phyloP scores from a whole-genome alignment of 768 basidiomycete species.

The Neoboletus brunneissimus region DNA sequence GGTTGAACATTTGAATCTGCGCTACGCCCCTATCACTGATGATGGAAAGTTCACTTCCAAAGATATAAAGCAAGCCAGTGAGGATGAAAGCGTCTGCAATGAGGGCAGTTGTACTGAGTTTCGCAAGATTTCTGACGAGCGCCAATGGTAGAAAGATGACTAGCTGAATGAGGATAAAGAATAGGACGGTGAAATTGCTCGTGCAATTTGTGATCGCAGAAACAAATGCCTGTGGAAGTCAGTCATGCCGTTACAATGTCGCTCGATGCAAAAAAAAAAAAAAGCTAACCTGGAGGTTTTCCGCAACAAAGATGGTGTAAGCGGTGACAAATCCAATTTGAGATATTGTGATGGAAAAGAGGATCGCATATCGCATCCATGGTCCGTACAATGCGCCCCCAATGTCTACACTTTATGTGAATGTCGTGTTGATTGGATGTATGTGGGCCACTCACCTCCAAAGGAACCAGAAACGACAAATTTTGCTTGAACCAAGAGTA shows the following conservation, averaged over 20 bases:
- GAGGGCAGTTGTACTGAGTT: slow-evolving; percentile 87
- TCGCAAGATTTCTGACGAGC: slow-evolving; percentile 90
- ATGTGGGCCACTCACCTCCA: slow-evolving; percentile 59
- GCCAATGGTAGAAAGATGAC: slow-evolving; percentile 87
- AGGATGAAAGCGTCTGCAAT: slow-evolving; percentile 95
- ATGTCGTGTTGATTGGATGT: not conserved
- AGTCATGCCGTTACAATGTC: not conserved
- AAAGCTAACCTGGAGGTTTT: slow-evolving; percentile 64
- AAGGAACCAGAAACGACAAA: slow-evolving; percentile 89
- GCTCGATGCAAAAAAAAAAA: not conserved
- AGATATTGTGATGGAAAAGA: slow-evolving; percentile 83
- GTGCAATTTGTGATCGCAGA: slow-evolving; percentile 76
- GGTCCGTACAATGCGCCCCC: slow-evolving; percentile 89
- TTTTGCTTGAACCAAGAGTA: slow-evolving; percentile 85
- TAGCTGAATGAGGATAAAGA: slow-evolving; percentile 81
- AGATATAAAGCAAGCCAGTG: slow-evolving; percentile 82
- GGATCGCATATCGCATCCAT: slow-evolving; percentile 89
- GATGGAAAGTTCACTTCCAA: slow-evolving; percentile 75
- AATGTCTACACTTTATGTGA: slow-evolving; percentile 57
- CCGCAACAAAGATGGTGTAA: slow-evolving; percentile 94
- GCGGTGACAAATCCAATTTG: slow-evolving; percentile 88
- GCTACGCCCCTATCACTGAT: slow-evolving; percentile 70
- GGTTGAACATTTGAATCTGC: slow-evolving; percentile 82
- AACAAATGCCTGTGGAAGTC: slow-evolving; percentile 66
- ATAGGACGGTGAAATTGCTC: slow-evolving; percentile 60